Percentiles rank a stretch among this genome's conserved stretches.
Conservation (phyloP, 2,329 filamentous ascomycete genomes). For the Lachnellula subtilissima region DNA sequence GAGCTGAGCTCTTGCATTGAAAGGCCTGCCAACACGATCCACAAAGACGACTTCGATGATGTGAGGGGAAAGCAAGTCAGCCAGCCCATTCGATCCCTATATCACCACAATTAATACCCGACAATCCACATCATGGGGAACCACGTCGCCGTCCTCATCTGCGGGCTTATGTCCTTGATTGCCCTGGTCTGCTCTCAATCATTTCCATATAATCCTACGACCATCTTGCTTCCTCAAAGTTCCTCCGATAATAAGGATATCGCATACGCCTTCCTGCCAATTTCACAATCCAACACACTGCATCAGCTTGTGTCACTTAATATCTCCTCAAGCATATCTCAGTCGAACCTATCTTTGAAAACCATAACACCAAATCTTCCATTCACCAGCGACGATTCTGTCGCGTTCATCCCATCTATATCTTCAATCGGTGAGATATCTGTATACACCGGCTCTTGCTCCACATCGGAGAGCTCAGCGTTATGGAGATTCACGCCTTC, state of each 20-base stretch:
- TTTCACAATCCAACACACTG: slow-evolving; percentile 27
- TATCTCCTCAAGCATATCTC: slow-evolving; percentile 52
- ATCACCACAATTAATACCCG: slow-evolving; percentile 11
- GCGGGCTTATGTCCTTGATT: slow-evolving; percentile 13
- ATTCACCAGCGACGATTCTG: slow-evolving; percentile 52
- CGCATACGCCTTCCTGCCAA: slow-evolving; percentile 64
- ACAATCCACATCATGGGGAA: slow-evolving; percentile 23
- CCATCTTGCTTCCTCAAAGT: slow-evolving; percentile 54
- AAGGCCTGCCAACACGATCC: not conserved
- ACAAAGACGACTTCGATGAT: slow-evolving; percentile 13
- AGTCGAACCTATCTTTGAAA: slow-evolving; percentile 41
- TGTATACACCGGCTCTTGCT: slow-evolving; percentile 71
- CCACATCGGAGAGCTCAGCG: slow-evolving; percentile 44
- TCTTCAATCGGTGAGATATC: slow-evolving; percentile 64
- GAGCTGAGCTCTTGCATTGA: slow-evolving; percentile 16
- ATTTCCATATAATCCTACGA: slow-evolving; percentile 75
- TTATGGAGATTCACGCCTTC: slow-evolving; percentile 65
- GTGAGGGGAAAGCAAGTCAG: slow-evolving; percentile 14
- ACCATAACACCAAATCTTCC: slow-evolving; percentile 54
- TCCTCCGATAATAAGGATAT: slow-evolving; percentile 45
- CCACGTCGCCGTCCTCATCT: slow-evolving; percentile 16
- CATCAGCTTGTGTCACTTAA: slow-evolving; percentile 60
- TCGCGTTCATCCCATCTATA: slow-evolving; percentile 63
- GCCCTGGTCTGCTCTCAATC: slow-evolving; percentile 32
- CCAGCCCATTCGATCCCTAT: slow-evolving; percentile 10